Percentiles rank a stretch among this genome's conserved stretches.
Conservation (phyloP, 495 filamentous ascomycete genomes). For the Paragyromitra xinjiangensis region DNA sequence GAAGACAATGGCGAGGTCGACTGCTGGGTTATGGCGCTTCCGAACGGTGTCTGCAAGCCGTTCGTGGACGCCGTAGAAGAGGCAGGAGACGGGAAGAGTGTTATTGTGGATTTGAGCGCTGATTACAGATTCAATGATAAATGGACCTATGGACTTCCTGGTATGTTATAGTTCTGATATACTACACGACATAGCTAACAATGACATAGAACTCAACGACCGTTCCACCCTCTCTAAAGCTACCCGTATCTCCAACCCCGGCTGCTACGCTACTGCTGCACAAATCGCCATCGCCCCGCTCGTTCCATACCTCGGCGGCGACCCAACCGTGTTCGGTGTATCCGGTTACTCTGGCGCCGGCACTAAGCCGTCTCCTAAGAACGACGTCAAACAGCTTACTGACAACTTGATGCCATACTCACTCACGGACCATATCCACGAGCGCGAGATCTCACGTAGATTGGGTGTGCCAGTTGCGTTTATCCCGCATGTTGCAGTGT, state of each 20-base stretch:
- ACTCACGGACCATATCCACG: slow-evolving; percentile 95
- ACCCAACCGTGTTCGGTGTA: slow-evolving; percentile 90
- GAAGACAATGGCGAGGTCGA: slow-evolving; percentile 91
- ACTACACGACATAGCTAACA: slow-evolving; percentile 11
- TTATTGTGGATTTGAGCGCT: slow-evolving; percentile 92
- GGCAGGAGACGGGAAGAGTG: slow-evolving; percentile 70
- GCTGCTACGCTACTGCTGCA: slow-evolving; percentile 96
- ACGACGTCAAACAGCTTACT: slow-evolving; percentile 85
- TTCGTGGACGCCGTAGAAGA: slow-evolving; percentile 91
- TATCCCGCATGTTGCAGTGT: slow-evolving; percentile 91
- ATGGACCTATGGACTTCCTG: slow-evolving; percentile 94
- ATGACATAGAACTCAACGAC: slow-evolving; percentile 34
- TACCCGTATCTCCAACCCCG: slow-evolving; percentile 90
- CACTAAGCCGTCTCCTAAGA: slow-evolving; percentile 95
- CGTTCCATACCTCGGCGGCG: slow-evolving; percentile 76
- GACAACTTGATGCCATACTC: slow-evolving; percentile 94
- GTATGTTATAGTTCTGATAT: slow-evolving; percentile 26
- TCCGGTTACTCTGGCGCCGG: slow-evolving; percentile 96
- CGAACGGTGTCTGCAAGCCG: slow-evolving; percentile 96
- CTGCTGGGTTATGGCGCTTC: slow-evolving; percentile 98
- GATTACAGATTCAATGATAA: slow-evolving; percentile 91
- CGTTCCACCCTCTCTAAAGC: slow-evolving; percentile 74
- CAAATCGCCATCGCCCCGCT: slow-evolving; percentile 90
- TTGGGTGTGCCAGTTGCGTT: slow-evolving; percentile 83
- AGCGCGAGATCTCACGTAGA: slow-evolving; percentile 84